Evolutionary conservation across 2,329 filamentous ascomycete genomes (phyloP).

Genomic region (Lasiodiplodia theobromae): DNA sequence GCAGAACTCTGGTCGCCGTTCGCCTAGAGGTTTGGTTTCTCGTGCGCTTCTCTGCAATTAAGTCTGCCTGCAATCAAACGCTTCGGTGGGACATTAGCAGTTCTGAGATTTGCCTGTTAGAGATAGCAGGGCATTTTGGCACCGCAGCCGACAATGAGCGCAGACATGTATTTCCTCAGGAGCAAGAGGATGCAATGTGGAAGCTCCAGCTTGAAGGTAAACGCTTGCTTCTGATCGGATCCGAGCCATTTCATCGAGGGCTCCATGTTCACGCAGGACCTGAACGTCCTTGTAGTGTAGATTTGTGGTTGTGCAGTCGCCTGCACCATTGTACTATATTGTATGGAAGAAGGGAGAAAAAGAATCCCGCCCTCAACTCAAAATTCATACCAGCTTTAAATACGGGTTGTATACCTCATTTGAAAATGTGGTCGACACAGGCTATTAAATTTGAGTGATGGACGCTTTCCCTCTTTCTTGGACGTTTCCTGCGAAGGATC

Average conservation of each 20-base stretch:
- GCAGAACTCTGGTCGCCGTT: neutral
- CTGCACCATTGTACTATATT: neutral
- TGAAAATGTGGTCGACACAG: neutral
- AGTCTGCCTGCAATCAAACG: neutral
- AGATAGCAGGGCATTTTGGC: neutral
- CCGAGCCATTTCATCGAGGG: neutral
- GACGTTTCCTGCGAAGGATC: too few relatives aligned
- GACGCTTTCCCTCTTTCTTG: too few relatives aligned
- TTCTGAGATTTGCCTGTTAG: neutral
- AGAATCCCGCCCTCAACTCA: neutral
- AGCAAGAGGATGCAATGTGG: neutral
- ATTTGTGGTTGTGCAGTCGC: neutral
- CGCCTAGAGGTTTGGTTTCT: neutral
- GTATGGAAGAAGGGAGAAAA: neutral
- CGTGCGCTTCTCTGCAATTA: neutral
- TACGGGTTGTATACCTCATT: neutral
- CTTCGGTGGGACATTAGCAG: neutral
- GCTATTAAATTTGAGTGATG: neutral
- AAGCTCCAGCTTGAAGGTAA: neutral
- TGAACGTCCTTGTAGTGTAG: neutral
- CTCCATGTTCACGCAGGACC: neutral
- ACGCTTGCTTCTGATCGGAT: neutral
- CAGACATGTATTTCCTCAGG: neutral
- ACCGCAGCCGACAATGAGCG: neutral
- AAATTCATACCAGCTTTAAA: neutral